A percentile compares a stretch with the other conserved stretches of the same genome.
phyloP scores from a whole-genome alignment of 2,329 filamentous ascomycete genomes.

The Neocatenulostroma microsporum region DNA sequence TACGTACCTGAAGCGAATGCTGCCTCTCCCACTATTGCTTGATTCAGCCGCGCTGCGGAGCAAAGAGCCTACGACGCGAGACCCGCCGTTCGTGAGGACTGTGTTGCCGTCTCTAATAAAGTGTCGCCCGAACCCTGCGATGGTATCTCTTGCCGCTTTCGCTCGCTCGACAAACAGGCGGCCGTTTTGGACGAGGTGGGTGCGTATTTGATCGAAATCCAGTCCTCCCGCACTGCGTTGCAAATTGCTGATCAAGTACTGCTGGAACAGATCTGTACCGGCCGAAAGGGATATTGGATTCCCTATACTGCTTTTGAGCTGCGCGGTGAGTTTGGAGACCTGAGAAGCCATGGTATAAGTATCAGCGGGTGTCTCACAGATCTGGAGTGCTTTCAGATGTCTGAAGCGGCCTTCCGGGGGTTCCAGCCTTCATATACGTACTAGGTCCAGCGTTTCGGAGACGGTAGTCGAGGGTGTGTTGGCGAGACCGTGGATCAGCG shows the following conservation, averaged over 20 bases:
- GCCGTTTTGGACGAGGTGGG: constrained; percentile 81
- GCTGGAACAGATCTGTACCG: constrained; percentile 90
- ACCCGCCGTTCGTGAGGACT: constrained; percentile 86
- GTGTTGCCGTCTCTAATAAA: constrained; percentile 72
- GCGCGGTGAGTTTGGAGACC: constrained; percentile 68
- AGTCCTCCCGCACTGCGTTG: constrained; percentile 43
- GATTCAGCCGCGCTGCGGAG: constrained; percentile 66
- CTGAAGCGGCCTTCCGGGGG: too few relatives aligned
- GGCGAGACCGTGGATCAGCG: constrained; percentile 77
- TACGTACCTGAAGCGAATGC: constrained; percentile 69
- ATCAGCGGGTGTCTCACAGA: too few relatives aligned
- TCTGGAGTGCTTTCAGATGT: too few relatives aligned
- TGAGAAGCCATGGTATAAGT: too few relatives aligned
- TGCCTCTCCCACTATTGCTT: constrained; percentile 43
- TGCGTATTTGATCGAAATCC: constrained; percentile 76
- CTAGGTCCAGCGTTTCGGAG: constrained; percentile 83
- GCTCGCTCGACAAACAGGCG: constrained; percentile 79
- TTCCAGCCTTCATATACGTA: too few relatives aligned
- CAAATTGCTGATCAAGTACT: constrained; percentile 74
- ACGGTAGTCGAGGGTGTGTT: constrained; percentile 75
- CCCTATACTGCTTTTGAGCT: constrained; percentile 67
- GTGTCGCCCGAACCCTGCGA: constrained; percentile 68
- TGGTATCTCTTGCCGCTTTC: constrained; percentile 74
- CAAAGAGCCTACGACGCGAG: constrained; percentile 71
- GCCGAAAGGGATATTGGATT: constrained; percentile 91